Evolutionary conservation across 345 rosid genomes (phyloP), one percentile per base, ranked within the genome.

Genomic region (Boechera stricta): DNA sequence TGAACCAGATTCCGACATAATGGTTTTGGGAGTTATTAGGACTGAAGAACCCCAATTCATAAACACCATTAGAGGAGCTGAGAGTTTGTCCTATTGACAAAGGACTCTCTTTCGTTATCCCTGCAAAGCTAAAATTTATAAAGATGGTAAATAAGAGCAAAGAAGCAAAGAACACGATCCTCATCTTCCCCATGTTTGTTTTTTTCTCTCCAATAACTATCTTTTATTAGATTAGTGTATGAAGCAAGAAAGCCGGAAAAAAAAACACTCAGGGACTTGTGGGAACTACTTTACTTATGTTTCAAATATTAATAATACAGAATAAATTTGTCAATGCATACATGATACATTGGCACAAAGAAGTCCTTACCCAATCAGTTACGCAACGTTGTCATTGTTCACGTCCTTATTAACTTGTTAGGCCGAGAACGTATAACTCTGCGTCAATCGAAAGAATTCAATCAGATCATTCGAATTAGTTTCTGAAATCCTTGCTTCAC

Each of bases 1-100:
- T 81, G 79, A 10, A 83, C 86, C 86, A 83, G 33, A 83, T 81
- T 55, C 86, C 86, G 0, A 81, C 53, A 63, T 81, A 83, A 6
- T 18, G 53, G 9, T 63, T 68, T 1, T 31, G 48, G 13, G 79
- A 62, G 28, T 33, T 29, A 52, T 55, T 42, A 6, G 68, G 51
- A 36, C 65, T 36, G 39, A 36, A 36, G 72, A 79, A 79, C 0
- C 82, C 84, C 4, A 71, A 59, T 26, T 69, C 79, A 38, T 74
- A 82, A 21, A 28, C 65, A 59, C 39, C 39, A 36, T 36, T 36
- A 36, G 39, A 36, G 2, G 39, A 36, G 39, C 39, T 36, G 39
- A 70, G 57, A 31, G 57, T 71, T 58, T 59, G 0, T 44, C 36
- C 58, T 31, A 32, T 48, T 32, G 57, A 45, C 47, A 71, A 41